Conservation (phyloP, 2,329 filamentous ascomycete genomes). For the Trichoderma endophyticum region DNA sequence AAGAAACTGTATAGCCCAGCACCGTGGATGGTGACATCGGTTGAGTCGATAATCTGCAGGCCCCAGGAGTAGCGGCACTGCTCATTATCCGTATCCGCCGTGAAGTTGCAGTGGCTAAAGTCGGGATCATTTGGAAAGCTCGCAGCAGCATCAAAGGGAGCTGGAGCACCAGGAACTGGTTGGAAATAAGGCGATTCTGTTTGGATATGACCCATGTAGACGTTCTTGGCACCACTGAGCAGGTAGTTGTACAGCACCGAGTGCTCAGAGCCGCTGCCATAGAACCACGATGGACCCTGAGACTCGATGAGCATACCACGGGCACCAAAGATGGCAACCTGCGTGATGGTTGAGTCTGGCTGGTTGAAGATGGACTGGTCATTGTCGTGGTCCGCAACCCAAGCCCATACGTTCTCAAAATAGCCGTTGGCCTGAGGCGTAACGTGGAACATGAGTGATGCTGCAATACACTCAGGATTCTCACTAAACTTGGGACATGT, state of each 20-base stretch:
- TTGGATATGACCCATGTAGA: background rate
- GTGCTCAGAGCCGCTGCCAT: background rate
- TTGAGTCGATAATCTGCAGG: background rate
- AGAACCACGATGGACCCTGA: background rate
- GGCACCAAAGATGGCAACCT: background rate
- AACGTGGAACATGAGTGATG: slow-evolving; percentile 49
- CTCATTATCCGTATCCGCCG: background rate
- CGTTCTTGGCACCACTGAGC: background rate
- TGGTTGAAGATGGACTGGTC: slow-evolving; percentile 30
- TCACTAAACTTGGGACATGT: slow-evolving; percentile 25
- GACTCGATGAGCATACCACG: background rate
- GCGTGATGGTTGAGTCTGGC: background rate
- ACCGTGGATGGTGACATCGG: background rate
- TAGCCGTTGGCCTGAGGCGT: slow-evolving; percentile 44
- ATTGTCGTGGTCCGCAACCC: slow-evolving; percentile 65
- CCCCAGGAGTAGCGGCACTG: background rate
- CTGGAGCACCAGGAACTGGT: background rate
- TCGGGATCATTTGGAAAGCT: background rate
- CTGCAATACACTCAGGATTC: slow-evolving; percentile 56
- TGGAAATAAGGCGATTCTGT: background rate
- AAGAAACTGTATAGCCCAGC: background rate
- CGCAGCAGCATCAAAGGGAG: background rate
- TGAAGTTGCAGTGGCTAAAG: background rate
- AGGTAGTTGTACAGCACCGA: background rate
- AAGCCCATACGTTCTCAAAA: slow-evolving; percentile 59